Percentiles rank a stretch among this genome's conserved stretches.
phyloP scores from a whole-genome alignment of 2,329 filamentous ascomycete species.

The Diaporthe helianthi region DNA sequence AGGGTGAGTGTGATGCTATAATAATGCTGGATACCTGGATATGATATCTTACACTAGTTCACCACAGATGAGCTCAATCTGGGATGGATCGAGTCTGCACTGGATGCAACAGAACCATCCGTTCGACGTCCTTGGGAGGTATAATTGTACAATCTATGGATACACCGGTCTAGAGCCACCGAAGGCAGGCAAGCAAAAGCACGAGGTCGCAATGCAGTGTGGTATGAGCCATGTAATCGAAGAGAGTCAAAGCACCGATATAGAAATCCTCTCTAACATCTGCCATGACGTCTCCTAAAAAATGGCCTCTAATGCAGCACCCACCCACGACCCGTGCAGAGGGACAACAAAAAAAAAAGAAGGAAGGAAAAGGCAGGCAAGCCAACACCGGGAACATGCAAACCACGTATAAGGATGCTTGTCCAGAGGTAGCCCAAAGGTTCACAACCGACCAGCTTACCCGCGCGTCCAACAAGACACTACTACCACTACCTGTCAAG shows the following conservation, averaged over 20 bases:
- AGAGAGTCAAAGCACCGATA: slow-evolving; percentile 21
- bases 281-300: not conserved
- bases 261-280: slow-evolving; percentile 22
- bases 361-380: not conserved
- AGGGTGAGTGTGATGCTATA: too few species aligned
- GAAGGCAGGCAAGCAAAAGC: not conserved
- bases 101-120: too few species aligned
- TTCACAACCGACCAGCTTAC: not conserved
- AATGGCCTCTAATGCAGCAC: slow-evolving; percentile 27
- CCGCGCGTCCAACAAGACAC: not conserved
- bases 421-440: not conserved
- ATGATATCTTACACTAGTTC: not conserved
- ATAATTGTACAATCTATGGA: not conserved
- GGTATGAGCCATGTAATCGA: not conserved
- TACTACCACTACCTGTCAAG: slow-evolving; percentile 61
- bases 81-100: not conserved
- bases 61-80: not conserved
- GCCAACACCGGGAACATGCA: not conserved
- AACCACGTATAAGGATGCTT: not conserved
- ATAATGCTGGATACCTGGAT: not conserved
- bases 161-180: not conserved
- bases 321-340: not conserved
- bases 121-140: not conserved
- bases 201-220: not conserved
- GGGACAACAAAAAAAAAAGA: not conserved